These are phyloP conservation scores for Gloeophyllum trabeum DNA, from an alignment of 768 basidiomycete species.

Conservation along the genomic window DNA sequence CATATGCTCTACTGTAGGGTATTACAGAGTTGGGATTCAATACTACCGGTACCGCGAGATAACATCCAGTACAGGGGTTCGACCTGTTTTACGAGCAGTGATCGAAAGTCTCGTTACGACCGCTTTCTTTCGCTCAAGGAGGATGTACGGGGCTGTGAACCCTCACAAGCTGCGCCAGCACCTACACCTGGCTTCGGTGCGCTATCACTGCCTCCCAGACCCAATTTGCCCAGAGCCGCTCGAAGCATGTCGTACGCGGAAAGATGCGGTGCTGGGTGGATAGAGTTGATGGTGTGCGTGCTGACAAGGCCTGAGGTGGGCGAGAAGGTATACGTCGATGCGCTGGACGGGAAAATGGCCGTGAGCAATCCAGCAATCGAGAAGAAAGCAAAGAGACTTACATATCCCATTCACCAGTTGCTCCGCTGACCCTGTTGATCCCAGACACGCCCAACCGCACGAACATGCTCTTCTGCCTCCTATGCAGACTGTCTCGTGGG, in stretches of 20 bases:
- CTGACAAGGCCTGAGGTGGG: constrained; percentile 53
- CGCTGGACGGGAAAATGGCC: constrained; percentile 23
- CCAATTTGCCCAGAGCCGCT: constrained; percentile 13
- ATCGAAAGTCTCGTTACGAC: too few relatives aligned
- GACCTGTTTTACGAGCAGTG: too few relatives aligned
- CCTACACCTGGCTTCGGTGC: neutral
- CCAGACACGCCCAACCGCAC: constrained; percentile 48
- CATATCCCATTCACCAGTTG: constrained; percentile 63
- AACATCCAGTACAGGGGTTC: too few relatives aligned
- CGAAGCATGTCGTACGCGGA: constrained; percentile 57
- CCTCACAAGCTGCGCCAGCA: neutral
- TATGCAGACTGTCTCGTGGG: neutral
- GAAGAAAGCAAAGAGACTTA: constrained; percentile 23
- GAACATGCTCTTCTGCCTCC: constrained; percentile 40
- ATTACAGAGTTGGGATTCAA: too few relatives aligned
- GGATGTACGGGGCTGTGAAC: neutral
- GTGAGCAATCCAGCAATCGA: neutral
- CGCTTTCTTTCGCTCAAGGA: too few relatives aligned
- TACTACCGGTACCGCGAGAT: too few relatives aligned
- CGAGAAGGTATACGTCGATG: constrained; percentile 68
- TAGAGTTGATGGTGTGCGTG: constrained; percentile 60
- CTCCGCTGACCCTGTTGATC: constrained; percentile 50
- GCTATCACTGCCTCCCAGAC: neutral
- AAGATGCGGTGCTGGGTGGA: constrained; percentile 65
- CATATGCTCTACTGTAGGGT: too few relatives aligned